Evolutionary conservation across 2,329 filamentous ascomycete genomes (phyloP).

Genomic region (Beauveria asiatica): DNA sequence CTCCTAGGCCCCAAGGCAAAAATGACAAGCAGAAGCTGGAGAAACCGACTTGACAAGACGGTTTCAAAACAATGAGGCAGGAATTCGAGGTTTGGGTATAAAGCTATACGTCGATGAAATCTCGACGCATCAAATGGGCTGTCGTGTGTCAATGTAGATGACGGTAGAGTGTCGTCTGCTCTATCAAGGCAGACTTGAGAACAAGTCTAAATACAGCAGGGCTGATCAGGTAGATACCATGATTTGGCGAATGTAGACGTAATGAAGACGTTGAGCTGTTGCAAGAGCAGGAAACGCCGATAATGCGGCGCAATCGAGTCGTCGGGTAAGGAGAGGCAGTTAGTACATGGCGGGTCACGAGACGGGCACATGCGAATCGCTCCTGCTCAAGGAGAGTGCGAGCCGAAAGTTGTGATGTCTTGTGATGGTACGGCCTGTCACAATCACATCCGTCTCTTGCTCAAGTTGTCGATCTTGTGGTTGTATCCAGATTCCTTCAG

Average conservation of each 20-base stretch:
- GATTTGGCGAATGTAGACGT: conserved; percentile 16
- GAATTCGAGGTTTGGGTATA: conserved; percentile 1
- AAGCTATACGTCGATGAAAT: background rate
- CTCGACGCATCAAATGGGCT: background rate
- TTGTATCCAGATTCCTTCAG: background rate
- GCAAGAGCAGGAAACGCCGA: background rate
- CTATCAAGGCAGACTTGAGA: background rate
- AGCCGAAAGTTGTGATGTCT: background rate
- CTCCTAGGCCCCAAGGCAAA: background rate
- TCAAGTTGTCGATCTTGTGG: background rate
- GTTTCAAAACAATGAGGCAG: background rate
- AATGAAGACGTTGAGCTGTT: background rate
- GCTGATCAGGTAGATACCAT: conserved; percentile 21
- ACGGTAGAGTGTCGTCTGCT: conserved; percentile 9
- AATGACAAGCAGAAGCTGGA: background rate
- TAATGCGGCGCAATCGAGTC: background rate
- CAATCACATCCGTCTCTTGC: background rate
- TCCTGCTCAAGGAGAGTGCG: background rate
- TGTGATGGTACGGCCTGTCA: background rate
- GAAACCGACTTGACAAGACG: background rate
- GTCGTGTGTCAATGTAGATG: conserved; percentile 9
- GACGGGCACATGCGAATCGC: conserved; percentile 3
- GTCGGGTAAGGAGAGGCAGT: conserved; percentile 1
- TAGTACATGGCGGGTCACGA: conserved; percentile 10
- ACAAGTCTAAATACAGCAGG: conserved; percentile 19